These are phyloP conservation scores for Trichocomaceae sp. DNA, from an alignment of 2,329 filamentous ascomycete genomes.

Conservation along the genomic window DNA sequence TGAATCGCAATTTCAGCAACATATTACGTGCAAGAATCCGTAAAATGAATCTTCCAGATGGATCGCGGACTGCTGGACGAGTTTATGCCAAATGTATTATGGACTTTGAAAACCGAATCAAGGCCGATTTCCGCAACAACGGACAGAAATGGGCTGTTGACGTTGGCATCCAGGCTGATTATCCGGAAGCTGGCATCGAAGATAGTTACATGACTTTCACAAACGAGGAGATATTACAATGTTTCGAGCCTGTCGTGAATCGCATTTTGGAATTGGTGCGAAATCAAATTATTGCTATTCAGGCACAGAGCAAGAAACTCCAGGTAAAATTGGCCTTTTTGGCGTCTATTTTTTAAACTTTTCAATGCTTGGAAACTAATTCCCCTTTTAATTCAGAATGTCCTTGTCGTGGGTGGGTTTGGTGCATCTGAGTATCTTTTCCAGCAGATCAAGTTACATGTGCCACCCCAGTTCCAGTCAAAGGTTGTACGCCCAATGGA, in stretches of 20 bases:
- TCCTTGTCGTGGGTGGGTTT: slow-evolving; percentile 94
- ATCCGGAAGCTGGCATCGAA: slow-evolving; percentile 94
- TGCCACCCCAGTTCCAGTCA: slow-evolving; percentile 94
- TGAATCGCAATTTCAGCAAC: slow-evolving; percentile 98
- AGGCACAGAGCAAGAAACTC: slow-evolving; percentile 86
- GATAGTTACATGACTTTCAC: slow-evolving; percentile 99
- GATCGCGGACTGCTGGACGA: slow-evolving; percentile 92
- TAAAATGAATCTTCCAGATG: slow-evolving; percentile 98
- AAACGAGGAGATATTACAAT: slow-evolving; percentile 97
- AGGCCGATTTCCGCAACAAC: slow-evolving; percentile 98
- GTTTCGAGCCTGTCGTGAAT: slow-evolving; percentile 97
- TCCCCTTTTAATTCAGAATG: slow-evolving; percentile 52
- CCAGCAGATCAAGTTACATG: slow-evolving; percentile 98
- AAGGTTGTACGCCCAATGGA: slow-evolving; percentile 99
- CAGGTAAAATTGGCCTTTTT: slow-evolving; percentile 48
- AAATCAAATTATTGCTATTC: slow-evolving; percentile 98
- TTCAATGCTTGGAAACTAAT: neutral
- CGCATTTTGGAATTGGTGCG: slow-evolving; percentile 90
- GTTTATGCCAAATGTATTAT: slow-evolving; percentile 99
- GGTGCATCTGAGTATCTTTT: slow-evolving; percentile 98
- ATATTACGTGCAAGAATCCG: slow-evolving; percentile 95
- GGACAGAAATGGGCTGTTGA: slow-evolving; percentile 99
- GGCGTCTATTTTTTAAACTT: neutral
- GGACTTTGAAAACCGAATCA: slow-evolving; percentile 99
- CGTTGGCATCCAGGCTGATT: slow-evolving; percentile 96